Conservation (phyloP, 441 rosid species). For the Pelargonium australe region DNA sequence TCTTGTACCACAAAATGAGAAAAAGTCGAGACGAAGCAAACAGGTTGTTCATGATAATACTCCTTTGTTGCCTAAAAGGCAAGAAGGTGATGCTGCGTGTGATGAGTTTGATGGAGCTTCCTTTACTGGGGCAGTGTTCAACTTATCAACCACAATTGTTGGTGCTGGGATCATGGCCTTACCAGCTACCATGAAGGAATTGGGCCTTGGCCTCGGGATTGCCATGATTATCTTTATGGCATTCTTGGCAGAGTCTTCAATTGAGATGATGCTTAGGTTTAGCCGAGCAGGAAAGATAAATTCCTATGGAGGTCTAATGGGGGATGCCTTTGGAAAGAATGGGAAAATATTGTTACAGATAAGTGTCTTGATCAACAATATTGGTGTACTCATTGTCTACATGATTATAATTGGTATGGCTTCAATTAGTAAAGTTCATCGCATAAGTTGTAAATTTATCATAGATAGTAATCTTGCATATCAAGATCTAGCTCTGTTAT, state of each 20-base stretch:
- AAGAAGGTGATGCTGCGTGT: conserved; percentile 31
- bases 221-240: conserved; percentile 83
- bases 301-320: conserved; percentile 91
- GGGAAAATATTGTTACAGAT: conserved; percentile 71
- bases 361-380: conserved; percentile 68
- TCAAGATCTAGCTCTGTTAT: neutral
- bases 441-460: neutral
- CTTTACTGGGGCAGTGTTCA: conserved; percentile 87
- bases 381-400: conserved; percentile 94
- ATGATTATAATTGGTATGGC: conserved; percentile 89
- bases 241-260: conserved; percentile 78
- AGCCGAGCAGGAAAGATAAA: conserved; percentile 59
- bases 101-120: conserved; percentile 95
- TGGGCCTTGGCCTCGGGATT: conserved; percentile 78
- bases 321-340: conserved; percentile 75
- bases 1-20: conserved; percentile 41
- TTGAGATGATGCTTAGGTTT: conserved; percentile 81
- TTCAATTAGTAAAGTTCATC: conserved; percentile 9
- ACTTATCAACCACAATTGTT: conserved; percentile 78
- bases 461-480: no score
- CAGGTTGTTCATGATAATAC: conserved; percentile 46
- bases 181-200: conserved; percentile 90
- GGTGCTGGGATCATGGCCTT: conserved; percentile 99
- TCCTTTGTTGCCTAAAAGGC: conserved; percentile 59
- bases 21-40: conserved; percentile 38